phyloP scores from a whole-genome alignment of 352 stramenopile species.

The Globisporangium iwayamae region DNA sequence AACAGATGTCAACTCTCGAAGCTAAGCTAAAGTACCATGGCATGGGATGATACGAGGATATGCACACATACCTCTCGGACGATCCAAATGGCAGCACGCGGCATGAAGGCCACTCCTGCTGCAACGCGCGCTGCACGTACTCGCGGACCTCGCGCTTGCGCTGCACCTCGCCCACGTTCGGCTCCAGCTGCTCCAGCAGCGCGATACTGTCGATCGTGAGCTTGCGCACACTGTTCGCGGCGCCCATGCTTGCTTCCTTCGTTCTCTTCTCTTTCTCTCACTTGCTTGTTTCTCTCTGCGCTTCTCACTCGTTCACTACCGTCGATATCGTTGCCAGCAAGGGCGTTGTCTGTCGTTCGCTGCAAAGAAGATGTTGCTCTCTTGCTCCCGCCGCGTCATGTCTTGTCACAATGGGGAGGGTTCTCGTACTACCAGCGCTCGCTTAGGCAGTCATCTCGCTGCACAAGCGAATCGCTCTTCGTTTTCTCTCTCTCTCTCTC shows the following conservation, averaged over 20 bases:
- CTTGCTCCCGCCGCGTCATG: constrained; percentile 25
- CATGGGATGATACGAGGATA: neutral
- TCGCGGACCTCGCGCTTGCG: constrained; percentile 43
- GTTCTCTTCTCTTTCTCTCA: constrained; percentile 6
- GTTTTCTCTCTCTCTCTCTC: neutral
- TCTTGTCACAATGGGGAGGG: constrained; percentile 17
- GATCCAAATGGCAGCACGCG: constrained; percentile 71
- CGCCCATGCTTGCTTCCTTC: constrained; percentile 47
- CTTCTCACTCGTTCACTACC: constrained; percentile 10
- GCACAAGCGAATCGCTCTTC: neutral
- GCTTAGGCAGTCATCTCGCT: constrained; percentile 31
- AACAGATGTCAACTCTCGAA: constrained; percentile 12
- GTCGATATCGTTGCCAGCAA: constrained; percentile 10
- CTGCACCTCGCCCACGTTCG: constrained; percentile 45
- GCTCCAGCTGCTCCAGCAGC: constrained; percentile 80
- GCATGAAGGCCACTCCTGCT: constrained; percentile 53
- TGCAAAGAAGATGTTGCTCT: constrained; percentile 10
- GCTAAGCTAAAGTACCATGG: neutral
- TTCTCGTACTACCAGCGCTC: constrained; percentile 1
- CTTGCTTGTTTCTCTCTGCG: constrained; percentile 8
- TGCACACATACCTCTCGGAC: constrained; percentile 57
- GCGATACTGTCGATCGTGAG: constrained; percentile 78
- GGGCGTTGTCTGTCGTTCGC: constrained; percentile 1
- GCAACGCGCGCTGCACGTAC: constrained; percentile 53
- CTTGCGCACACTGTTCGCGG: constrained; percentile 74